phyloP scores from a whole-genome alignment of 2,329 filamentous ascomycete species.

The Cytospora piceicola region DNA sequence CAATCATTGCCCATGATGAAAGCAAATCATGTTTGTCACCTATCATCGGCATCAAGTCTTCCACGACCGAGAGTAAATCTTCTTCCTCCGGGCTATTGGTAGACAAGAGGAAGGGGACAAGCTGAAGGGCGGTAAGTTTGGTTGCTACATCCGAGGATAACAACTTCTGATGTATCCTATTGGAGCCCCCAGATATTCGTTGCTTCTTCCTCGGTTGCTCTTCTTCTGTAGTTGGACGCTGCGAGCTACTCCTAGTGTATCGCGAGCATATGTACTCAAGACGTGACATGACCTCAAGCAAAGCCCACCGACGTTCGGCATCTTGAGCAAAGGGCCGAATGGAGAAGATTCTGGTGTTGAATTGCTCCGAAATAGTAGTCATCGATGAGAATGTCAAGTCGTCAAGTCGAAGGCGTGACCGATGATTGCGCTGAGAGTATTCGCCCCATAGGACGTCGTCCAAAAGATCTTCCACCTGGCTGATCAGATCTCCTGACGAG shows the following conservation, averaged over 20 bases:
- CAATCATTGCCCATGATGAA: constrained; percentile 82
- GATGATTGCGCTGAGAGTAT: constrained; percentile 72
- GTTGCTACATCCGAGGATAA: constrained; percentile 48
- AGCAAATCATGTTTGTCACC: constrained; percentile 70
- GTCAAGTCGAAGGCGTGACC: constrained; percentile 75
- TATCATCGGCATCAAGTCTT: constrained; percentile 60
- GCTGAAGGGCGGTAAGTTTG: constrained; percentile 58
- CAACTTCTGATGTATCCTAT: constrained; percentile 54
- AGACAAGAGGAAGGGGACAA: constrained; percentile 61
- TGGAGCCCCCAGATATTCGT: constrained; percentile 47
- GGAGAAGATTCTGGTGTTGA: constrained; percentile 55
- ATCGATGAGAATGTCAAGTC: constrained; percentile 67
- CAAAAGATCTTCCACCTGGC: constrained; percentile 65
- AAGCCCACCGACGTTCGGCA: constrained; percentile 63
- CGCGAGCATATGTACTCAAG: constrained; percentile 55
- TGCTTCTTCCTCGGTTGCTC: constrained; percentile 59
- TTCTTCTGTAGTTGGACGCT: constrained; percentile 40
- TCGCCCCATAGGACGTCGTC: constrained; percentile 77
- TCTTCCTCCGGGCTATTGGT: constrained; percentile 51
- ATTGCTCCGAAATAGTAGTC: constrained; percentile 48
- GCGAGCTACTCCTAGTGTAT: constrained; percentile 35
- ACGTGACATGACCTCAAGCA: constrained; percentile 61
- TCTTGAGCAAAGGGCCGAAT: constrained; percentile 57
- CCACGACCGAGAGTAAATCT: constrained; percentile 59
- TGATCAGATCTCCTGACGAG: constrained; percentile 45